phyloP scores from a whole-genome alignment of 2,329 filamentous ascomycete species.

The Paecilomyces dactylethromorphus region DNA sequence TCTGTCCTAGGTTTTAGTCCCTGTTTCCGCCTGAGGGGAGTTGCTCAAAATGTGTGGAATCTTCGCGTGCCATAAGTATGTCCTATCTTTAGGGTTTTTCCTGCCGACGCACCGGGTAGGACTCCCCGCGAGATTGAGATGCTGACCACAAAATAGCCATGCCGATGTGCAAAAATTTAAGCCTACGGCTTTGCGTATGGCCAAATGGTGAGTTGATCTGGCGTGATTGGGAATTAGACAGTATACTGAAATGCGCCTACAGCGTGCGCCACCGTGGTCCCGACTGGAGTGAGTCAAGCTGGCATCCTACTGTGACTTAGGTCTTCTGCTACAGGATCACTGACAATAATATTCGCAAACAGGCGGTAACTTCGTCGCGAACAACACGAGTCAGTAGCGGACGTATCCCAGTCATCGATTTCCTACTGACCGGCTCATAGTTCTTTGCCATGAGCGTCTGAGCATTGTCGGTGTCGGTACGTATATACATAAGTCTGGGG shows the following conservation, averaged over 20 bases:
- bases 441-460: constrained; percentile 94
- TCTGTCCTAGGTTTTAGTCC: background rate
- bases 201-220: constrained; percentile 69
- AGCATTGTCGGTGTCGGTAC: constrained; percentile 94
- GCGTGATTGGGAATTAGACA: background rate
- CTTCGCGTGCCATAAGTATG: constrained; percentile 87
- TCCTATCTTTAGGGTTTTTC: constrained; percentile 17
- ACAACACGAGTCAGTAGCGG: constrained; percentile 72
- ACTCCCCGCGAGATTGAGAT: constrained; percentile 5
- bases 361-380: constrained; percentile 84
- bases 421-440: constrained; percentile 40
- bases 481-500: constrained; percentile 29
- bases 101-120: constrained; percentile 3
- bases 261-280: constrained; percentile 93
- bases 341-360: constrained; percentile 14
- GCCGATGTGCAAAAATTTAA: constrained; percentile 96
- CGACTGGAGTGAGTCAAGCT: constrained; percentile 80
- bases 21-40: constrained; percentile 6
- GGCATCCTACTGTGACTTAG: constrained; percentile 5
- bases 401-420: constrained; percentile 1
- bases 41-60: constrained; percentile 82
- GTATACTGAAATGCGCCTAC: constrained; percentile 30
- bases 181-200: constrained; percentile 84
- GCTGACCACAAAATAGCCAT: constrained; percentile 48
- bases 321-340: constrained; percentile 10